Evolutionary conservation across 2,329 filamentous ascomycete genomes (phyloP).

Genomic region (Byssochlamys sp.): DNA sequence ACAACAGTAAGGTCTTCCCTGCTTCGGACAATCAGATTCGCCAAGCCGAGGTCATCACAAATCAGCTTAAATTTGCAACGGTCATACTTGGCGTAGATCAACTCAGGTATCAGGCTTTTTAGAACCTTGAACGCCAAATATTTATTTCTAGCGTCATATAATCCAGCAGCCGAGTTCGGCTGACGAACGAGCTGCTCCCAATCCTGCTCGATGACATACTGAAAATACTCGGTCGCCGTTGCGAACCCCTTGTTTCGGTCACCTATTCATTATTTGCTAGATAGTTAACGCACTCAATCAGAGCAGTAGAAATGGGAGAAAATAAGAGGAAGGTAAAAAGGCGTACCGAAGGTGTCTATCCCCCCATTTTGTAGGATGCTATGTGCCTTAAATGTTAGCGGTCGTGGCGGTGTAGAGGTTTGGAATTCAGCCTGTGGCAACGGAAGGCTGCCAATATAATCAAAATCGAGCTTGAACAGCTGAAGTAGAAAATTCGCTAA

Average conservation of each 20-base stretch:
- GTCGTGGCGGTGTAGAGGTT: background rate
- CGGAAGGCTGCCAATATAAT: slow-evolving; percentile 19
- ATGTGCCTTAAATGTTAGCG: background rate
- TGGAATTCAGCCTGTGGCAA: background rate
- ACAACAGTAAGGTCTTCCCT: slow-evolving; percentile 25
- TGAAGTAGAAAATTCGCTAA: slow-evolving; percentile 20
- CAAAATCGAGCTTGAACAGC: slow-evolving; percentile 20
- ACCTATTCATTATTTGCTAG: slow-evolving; percentile 11
- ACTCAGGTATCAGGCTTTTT: slow-evolving; percentile 15
- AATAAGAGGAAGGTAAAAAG: slow-evolving; percentile 5
- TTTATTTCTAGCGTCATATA: slow-evolving; percentile 19
- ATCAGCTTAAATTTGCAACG: slow-evolving; percentile 21
- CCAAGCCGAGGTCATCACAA: slow-evolving; percentile 28
- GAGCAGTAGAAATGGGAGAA: background rate
- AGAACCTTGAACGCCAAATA: slow-evolving; percentile 21
- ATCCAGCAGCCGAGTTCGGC: slow-evolving; percentile 21
- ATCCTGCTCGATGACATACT: slow-evolving; percentile 22
- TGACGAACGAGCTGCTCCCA: slow-evolving; percentile 26
- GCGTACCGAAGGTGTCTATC: slow-evolving; percentile 19
- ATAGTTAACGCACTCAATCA: slow-evolving; percentile 8
- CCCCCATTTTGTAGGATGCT: slow-evolving; percentile 14
- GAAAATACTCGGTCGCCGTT: slow-evolving; percentile 25
- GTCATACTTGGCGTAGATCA: slow-evolving; percentile 13
- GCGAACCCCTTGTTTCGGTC: slow-evolving; percentile 18
- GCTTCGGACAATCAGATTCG: slow-evolving; percentile 29